Base-by-base conservation (phyloP, 306 rosid species). In the Neltuma alba region DNA sequence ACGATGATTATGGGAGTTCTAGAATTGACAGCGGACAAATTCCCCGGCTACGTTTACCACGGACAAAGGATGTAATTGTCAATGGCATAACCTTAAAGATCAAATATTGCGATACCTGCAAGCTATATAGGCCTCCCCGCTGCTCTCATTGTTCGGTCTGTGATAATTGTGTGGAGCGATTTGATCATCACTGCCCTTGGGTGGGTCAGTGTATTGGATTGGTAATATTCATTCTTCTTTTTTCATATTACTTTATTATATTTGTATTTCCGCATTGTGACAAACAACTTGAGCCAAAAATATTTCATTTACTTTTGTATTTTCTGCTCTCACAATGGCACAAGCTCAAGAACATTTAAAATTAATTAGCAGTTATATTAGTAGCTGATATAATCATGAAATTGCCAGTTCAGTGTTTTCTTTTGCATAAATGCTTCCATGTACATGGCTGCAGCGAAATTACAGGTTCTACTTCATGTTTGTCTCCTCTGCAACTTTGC, bases 181-280 rank as follows among this genome's bases (percentile, higher is more conserved):
- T 91, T 84, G 97, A 92, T 88, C 97, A 92, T 82, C 97, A 92
- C 87, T 92, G 97, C 83, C 97, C 97, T 65, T 92, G 96, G 96
- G 91, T 92, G 66, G 96, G 96, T 28, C 97, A 92, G 83, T 92
- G 97, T 73, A 92, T 92, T 81, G 97, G 96, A 76, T 48, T 84
- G 92, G 97, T 92, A 84, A 86, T 48, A 70, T 13, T 36, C 52
- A 20, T 83, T 78, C 81, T 74, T 74, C 7, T 18, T 18, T 11
- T 52, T 52, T 77, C 55, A n/a, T 37, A 20, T 40, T 60, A 54
- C 52, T 57, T 45, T 66, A 16, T 12, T 41, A 64, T n/a, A 21
- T 40, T 11, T 3, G 8, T 18, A 64, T 9, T 36, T 20, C 70
- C 40, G 41, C 30, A 16, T 6, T 44, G 28, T 31, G 28, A 66